Evolutionary conservation across 176 grass and related monocot genomes (phyloP).

Genomic region (Triticum timopheevii): DNA sequence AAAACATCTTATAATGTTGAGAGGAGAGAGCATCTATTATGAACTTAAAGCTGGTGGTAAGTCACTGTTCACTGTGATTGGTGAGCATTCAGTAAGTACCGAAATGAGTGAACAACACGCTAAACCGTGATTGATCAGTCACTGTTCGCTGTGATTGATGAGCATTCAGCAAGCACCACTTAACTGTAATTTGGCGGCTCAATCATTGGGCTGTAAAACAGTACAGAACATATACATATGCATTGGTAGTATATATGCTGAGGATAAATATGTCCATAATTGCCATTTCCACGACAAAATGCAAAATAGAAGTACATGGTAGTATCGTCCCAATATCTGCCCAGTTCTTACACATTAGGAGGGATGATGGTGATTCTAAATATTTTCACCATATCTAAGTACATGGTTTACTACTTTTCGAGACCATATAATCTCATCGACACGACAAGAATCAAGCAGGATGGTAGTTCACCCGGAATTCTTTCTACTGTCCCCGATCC

Average conservation of each 20-base stretch:
- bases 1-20: too few relatives aligned
- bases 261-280: slow-evolving; percentile 21
- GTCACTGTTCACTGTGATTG: neutral
- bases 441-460: slow-evolving; percentile 37
- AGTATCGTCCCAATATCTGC: slow-evolving; percentile 23
- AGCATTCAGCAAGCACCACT: neutral
- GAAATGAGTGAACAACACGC: too few relatives aligned
- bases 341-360: slow-evolving; percentile 22
- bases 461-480: neutral
- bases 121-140: neutral
- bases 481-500: neutral
- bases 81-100: neutral
- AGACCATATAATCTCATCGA: slow-evolving; percentile 19
- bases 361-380: slow-evolving; percentile 48
- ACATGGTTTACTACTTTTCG: slow-evolving; percentile 26
- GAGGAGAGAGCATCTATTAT: neutral
- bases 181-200: neutral
- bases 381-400: slow-evolving; percentile 58
- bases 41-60: neutral
- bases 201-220: too few relatives aligned
- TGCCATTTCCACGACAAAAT: slow-evolving; percentile 25
- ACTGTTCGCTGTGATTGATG: neutral
- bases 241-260: neutral
- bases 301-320: slow-evolving; percentile 16
- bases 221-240: neutral